phyloP scores from a whole-genome alignment of 2,329 filamentous ascomycete genomes.

The Rugonectria rugulosa region DNA sequence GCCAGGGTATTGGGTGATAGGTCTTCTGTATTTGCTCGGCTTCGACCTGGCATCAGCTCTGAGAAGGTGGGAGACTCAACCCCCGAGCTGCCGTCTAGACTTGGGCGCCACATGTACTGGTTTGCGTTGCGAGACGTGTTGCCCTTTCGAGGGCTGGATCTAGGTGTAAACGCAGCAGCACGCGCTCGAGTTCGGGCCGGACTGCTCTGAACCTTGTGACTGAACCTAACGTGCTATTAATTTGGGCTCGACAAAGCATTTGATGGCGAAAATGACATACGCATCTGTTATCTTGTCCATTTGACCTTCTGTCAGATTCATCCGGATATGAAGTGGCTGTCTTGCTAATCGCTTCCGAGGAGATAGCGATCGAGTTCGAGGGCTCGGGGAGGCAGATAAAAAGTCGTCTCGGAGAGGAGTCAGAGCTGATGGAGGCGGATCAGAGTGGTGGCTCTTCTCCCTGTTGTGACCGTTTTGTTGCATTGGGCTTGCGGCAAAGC shows the following conservation, averaged over 20 bases:
- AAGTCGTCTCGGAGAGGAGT: constrained; percentile 48
- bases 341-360: constrained; percentile 44
- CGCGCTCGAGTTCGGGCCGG: constrained; percentile 32
- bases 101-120: constrained; percentile 15
- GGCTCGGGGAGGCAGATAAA: constrained; percentile 42
- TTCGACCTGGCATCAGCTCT: constrained; percentile 41
- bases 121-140: constrained; percentile 13
- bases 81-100: constrained; percentile 17
- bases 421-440: constrained; percentile 34
- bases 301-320: constrained; percentile 58
- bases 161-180: constrained; percentile 27
- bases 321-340: constrained; percentile 54
- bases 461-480: constrained; percentile 22
- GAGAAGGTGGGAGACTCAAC: constrained; percentile 40
- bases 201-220: constrained; percentile 41
- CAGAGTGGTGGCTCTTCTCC: constrained; percentile 32
- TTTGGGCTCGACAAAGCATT: too few species aligned
- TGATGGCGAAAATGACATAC: constrained; percentile 41
- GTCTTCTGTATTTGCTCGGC: constrained; percentile 24
- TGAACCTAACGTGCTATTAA: constrained; percentile 42
- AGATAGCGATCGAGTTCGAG: constrained; percentile 46
- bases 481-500: constrained; percentile 26
- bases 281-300: constrained; percentile 57
- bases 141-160: constrained; percentile 30
- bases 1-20: constrained; percentile 35